Evolutionary conservation across 1,284 basidiomycete species (phyloP), one percentile per base, ranked within the genome.

Genomic region (Fistulina hepatica): DNA sequence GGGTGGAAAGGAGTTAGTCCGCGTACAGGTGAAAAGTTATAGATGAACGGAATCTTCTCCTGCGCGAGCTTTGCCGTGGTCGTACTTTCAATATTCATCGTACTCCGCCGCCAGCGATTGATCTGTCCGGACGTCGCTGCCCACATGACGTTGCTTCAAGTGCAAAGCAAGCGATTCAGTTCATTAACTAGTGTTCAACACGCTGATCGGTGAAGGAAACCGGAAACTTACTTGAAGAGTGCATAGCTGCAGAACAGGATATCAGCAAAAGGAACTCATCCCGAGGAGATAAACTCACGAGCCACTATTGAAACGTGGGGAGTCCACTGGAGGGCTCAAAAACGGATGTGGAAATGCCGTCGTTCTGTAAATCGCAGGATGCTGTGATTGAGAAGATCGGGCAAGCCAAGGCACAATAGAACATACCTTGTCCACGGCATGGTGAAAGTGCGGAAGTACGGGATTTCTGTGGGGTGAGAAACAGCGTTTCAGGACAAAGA

Each of bases 111-210:
- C 91, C 92, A 98, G 28, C 86, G 74, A 54, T 98, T 98, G 52
- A 98, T 82, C 56, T 97, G 94, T 2, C 86, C 83, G 2, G 93
- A 72, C 28, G 81, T 94, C 6, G 86, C 92, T 37, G 86, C 73
- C 94, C 94, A 98, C 60, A 98, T 95, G 25, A 98, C 85, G 64
- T 97, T 92, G 55, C n/a, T n/a, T n/a, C n/a, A n/a, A n/a, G n/a
- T n/a, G n/a, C n/a, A n/a, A n/a, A n/a, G n/a, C n/a, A n/a, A n/a
- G n/a, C n/a, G n/a, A n/a, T n/a, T n/a, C n/a, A n/a, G n/a, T n/a
- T n/a, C n/a, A n/a, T n/a, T n/a, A n/a, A n/a, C n/a, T n/a, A n/a
- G n/a, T n/a, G n/a, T n/a, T n/a, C n/a, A n/a, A n/a, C n/a, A n/a
- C n/a, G n/a, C n/a, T n/a, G n/a, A n/a, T n/a, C n/a, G n/a, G n/a